Conservation (phyloP, 352 stramenopile species). For the Stramenopiles sp. region DNA sequence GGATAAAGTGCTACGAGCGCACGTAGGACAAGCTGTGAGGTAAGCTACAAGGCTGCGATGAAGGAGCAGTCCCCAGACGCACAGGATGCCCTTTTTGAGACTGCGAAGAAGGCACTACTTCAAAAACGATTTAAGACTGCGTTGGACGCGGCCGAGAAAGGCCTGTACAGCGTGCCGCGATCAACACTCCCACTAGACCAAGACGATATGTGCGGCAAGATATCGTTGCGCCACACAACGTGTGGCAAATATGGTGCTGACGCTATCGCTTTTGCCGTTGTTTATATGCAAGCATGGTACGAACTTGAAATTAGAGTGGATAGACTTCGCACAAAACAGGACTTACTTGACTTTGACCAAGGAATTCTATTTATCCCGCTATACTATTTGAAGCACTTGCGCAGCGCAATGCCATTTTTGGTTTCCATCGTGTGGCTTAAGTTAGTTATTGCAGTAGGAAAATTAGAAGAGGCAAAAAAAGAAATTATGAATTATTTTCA, state of each 20-base stretch:
- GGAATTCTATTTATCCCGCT: neutral
- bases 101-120: neutral
- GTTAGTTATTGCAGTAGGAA: neutral
- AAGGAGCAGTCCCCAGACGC: no score
- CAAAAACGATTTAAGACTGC: neutral
- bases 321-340: neutral
- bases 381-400: neutral
- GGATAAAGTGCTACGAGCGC: no score
- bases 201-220: slow-evolving; percentile 1
- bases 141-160: neutral
- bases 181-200: neutral
- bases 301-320: neutral
- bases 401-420: neutral
- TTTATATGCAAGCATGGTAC: slow-evolving; percentile 5
- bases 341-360: neutral
- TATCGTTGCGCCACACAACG: neutral
- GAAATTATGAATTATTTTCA: slow-evolving; percentile 3
- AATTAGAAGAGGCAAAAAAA: slow-evolving; percentile 3
- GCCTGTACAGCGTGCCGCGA: neutral
- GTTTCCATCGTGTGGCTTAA: slow-evolving; percentile 2
- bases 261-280: neutral
- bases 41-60: no score
- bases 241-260: neutral
- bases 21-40: no score
- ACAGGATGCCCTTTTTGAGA: neutral